Conservation (phyloP, 2,329 filamentous ascomycete genomes). For the Fusarium multiceps region DNA sequence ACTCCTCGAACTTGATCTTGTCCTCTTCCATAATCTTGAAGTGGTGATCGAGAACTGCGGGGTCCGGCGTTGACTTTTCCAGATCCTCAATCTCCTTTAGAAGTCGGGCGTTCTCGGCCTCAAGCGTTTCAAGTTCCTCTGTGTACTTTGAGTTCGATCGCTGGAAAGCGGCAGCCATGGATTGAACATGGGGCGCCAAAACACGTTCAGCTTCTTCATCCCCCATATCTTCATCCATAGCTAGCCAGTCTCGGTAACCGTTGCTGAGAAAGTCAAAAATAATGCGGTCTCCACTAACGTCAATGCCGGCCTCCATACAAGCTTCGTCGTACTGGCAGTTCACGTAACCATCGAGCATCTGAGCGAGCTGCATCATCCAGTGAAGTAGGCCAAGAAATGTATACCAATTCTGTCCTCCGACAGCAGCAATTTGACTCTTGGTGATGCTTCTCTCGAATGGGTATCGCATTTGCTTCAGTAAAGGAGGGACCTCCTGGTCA, state of each 20-base stretch:
- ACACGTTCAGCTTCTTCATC: constrained; percentile 85
- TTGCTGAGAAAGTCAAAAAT: constrained; percentile 92
- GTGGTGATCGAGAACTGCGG: constrained; percentile 85
- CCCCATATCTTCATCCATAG: constrained; percentile 87
- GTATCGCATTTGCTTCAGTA: constrained; percentile 93
- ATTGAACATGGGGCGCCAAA: constrained; percentile 84
- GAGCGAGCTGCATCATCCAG: constrained; percentile 98
- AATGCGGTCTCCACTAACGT: constrained; percentile 89
- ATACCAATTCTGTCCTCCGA: constrained; percentile 96
- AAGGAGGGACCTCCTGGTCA: constrained; percentile 91
- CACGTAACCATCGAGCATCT: constrained; percentile 89
- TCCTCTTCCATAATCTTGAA: constrained; percentile 96
- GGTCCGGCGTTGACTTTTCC: constrained; percentile 85
- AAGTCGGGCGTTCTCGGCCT: constrained; percentile 84
- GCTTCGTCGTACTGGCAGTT: constrained; percentile 87
- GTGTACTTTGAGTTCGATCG: constrained; percentile 84
- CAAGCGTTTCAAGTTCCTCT: constrained; percentile 84
- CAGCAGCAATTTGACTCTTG: constrained; percentile 93
- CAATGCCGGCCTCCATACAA: constrained; percentile 86
- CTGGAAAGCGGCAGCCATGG: constrained; percentile 90
- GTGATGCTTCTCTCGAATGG: constrained; percentile 96
- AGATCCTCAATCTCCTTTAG: constrained; percentile 89
- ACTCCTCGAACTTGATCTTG: constrained; percentile 93
- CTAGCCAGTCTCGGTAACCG: constrained; percentile 93
- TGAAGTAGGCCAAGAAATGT: constrained; percentile 93